Percentiles rank a stretch among this genome's conserved stretches.
Evolutionary conservation across 805 yeast genomes (phyloP).

Genomic region (Vanderwaltozyma yarrowii): DNA sequence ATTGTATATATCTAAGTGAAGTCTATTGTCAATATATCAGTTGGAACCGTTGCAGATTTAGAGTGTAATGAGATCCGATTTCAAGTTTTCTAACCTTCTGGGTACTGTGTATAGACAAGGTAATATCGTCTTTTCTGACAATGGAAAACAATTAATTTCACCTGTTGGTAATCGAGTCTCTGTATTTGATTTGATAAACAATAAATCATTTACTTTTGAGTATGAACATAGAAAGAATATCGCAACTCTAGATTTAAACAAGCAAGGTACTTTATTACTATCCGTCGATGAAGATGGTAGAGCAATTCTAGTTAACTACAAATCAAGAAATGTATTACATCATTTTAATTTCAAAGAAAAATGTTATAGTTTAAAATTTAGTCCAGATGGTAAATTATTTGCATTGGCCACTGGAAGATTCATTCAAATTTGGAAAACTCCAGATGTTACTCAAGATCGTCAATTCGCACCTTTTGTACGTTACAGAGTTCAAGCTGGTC

Average conservation of each 20-base stretch:
- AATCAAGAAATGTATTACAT: slow-evolving; percentile 74
- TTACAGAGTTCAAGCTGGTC: slow-evolving; percentile 86
- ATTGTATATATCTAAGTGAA: background rate
- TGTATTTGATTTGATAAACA: slow-evolving; percentile 76
- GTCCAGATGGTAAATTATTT: slow-evolving; percentile 81
- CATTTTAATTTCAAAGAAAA: slow-evolving; percentile 85
- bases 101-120: slow-evolving; percentile 95
- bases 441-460: slow-evolving; percentile 66
- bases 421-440: slow-evolving; percentile 90
- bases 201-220: slow-evolving; percentile 77
- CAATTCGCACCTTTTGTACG: slow-evolving; percentile 95
- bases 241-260: slow-evolving; percentile 68
- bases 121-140: slow-evolving; percentile 74
- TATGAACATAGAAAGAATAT: slow-evolving; percentile 89
- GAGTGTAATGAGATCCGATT: slow-evolving; percentile 82
- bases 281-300: slow-evolving; percentile 89
- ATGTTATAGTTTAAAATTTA: slow-evolving; percentile 66
- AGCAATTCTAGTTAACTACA: slow-evolving; percentile 82
- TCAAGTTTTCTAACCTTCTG: slow-evolving; percentile 73
- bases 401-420: slow-evolving; percentile 79
- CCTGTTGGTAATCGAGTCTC: slow-evolving; percentile 94
- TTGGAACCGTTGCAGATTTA: too few relatives aligned
- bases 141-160: slow-evolving; percentile 72
- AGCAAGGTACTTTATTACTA: slow-evolving; percentile 67
- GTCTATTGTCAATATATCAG: too few relatives aligned